Conservation (phyloP, 2,329 filamentous ascomycete genomes). For the Cladosporium phlei region DNA sequence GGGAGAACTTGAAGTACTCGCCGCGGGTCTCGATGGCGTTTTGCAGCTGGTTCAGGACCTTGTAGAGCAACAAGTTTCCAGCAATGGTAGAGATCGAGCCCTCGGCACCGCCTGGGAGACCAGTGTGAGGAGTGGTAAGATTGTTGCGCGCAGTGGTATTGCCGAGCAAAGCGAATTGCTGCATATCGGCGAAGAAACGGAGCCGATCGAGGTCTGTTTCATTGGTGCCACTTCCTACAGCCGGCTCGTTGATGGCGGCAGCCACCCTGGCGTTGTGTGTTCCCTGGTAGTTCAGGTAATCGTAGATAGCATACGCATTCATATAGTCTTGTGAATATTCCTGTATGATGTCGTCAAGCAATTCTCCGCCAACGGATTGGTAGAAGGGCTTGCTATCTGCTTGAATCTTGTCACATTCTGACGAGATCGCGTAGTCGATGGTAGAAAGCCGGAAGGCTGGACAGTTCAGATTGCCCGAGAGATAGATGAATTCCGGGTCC, state of each 20-base stretch:
- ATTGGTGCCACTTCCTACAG: constrained; percentile 16
- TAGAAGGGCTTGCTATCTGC: constrained; percentile 43
- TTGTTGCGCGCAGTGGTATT: constrained; percentile 36
- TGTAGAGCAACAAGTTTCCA: constrained; percentile 33
- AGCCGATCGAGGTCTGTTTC: constrained; percentile 25
- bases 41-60: constrained; percentile 32
- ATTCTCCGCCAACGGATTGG: constrained; percentile 37
- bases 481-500: constrained; percentile 49
- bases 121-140: constrained; percentile 11
- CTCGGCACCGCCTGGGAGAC: constrained; percentile 8
- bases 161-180: constrained; percentile 40
- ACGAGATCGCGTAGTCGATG: constrained; percentile 38
- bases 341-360: constrained; percentile 41
- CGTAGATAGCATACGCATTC: constrained; percentile 52
- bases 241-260: constrained; percentile 3
- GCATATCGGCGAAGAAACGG: constrained; percentile 46
- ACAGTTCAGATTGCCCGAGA: constrained; percentile 40
- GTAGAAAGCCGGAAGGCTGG: constrained; percentile 30
- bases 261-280: constrained; percentile 47
- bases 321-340: constrained; percentile 42
- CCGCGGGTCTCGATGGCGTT: constrained; percentile 27
- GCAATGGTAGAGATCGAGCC: constrained; percentile 37
- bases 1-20: constrained; percentile 27
- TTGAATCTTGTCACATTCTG: constrained; percentile 38
- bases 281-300: constrained; percentile 53